Conservation (phyloP, 164 flowering plant species). For the Aristolochia contorta region DNA sequence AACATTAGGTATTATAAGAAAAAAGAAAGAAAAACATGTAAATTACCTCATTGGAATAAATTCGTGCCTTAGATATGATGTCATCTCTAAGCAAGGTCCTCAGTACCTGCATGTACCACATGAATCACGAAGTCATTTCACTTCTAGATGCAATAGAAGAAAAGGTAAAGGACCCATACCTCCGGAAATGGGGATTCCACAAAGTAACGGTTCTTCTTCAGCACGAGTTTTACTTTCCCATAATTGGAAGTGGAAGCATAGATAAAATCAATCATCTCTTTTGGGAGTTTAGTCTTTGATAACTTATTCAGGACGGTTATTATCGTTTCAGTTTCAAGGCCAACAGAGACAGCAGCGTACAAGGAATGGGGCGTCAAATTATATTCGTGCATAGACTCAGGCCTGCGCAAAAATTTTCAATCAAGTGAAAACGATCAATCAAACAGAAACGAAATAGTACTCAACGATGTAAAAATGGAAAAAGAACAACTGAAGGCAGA, state of each 20-base stretch:
- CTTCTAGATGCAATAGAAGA: no score
- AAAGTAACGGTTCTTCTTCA: slow-evolving; percentile 88
- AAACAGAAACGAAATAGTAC: no score
- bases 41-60: slow-evolving; percentile 34
- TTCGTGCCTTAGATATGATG: slow-evolving; percentile 39
- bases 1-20: no score
- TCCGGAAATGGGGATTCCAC: slow-evolving; percentile 94
- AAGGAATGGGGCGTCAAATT: slow-evolving; percentile 83
- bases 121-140: not conserved
- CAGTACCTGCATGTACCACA: slow-evolving; percentile 35
- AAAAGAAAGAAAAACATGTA: no score
- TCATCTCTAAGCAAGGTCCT: slow-evolving; percentile 50
- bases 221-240: slow-evolving; percentile 94
- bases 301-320: slow-evolving; percentile 51
- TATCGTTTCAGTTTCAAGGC: slow-evolving; percentile 87
- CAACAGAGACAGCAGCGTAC: slow-evolving; percentile 96
- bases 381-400: slow-evolving; percentile 89
- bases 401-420: slow-evolving; percentile 30
- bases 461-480: no score
- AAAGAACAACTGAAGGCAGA: no score
- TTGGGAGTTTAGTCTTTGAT: slow-evolving; percentile 63
- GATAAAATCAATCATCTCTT: slow-evolving; percentile 76
- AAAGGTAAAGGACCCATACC: slow-evolving; percentile 26
- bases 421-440: no score
- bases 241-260: slow-evolving; percentile 86